Evolutionary conservation across 805 yeast genomes (phyloP), one percentile per base, ranked within the genome.

Genomic region (Debaryomyces hansenii): DNA sequence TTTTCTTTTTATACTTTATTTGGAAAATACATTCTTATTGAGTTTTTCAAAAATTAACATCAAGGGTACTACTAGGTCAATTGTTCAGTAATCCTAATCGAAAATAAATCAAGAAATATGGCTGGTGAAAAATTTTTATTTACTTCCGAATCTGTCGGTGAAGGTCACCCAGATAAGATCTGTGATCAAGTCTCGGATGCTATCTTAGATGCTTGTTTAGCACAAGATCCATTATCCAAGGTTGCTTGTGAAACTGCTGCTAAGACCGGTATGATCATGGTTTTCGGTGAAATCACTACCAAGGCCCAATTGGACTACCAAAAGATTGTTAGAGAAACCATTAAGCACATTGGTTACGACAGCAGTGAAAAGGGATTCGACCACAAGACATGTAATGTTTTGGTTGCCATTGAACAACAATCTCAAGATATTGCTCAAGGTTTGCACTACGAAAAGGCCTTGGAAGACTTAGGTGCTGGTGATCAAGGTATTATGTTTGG

Each of bases 401-500:
- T 94, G 56, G 98, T 94, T 54, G 99, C 99, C 72, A 90, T 94
- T 72, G 99, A 94, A 81, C 97, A 94, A 79, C 99, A 94, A 79
- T 90, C 97, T 44, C 94, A 96, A 61, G 99, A 94, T 78, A 94
- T 94, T 65, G 99, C 99, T 52, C 98, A 92, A 78, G 99, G 99
- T 83, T 84, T 94, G 67, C 98, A 94, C 77, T 87, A 87, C 77
- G 97, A 94, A 70, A 82, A 85, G 77, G 96, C 87, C 46, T 79
- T 94, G 56, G 99, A 94, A 81, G 95, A 94, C 50, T 84, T 94
- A 66, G 99, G 99, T 74, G 99, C 99, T 57, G 99, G 99, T 85
- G 99, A 94, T 79, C 99, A 94, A 78, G 99, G 99, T 86, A 94
- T 94, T 72, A 94, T 94, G 99, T 94, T 94, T 70, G 99, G 99